Base-by-base conservation (phyloP, 805 yeast species). In the Cyberlindnera sargentensis region DNA sequence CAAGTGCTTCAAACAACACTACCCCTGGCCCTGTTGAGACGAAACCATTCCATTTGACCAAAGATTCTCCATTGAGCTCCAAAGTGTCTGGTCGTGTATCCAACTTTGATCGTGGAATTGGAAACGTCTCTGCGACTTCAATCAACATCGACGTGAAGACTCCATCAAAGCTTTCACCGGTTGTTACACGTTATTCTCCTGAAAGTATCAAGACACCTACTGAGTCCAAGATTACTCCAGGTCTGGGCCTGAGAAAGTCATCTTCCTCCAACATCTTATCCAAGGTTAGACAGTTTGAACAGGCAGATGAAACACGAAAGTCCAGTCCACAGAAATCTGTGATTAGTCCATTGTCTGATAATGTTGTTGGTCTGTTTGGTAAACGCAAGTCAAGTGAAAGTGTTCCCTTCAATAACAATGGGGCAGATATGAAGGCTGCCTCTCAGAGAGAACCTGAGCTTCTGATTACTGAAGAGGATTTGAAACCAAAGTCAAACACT, bases 281-380 rank as follows among this genome's bases (percentile, higher is more conserved):
- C 4, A 56, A 56, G 41, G 60, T 60, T 39, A 62, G 48, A 50
- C 65, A 60, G 38, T 58, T 56, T 43, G 66, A 58, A 33, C 57
- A 53, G 36, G 58, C 51, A 37, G 48, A 30, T 4, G 31, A 37
- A 3, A 39, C 46, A 2, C 48, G 48, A n/a, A 34, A 29, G n/a
- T 38, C 48, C 20, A 39, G 15, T n/a, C 31, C 53, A 4, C 48
- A 43, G 42, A 53, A 51, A 24, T 44, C 53, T 3, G 28, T 45
- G 10, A 42, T 50, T 6, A 55, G 53, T 36, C 56, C 56, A 3
- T 42, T 56, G 8, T 47, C 54, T 29, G 53, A 50, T 9, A 46
- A 48, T 4, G 44, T 48, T 15, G 45, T 56, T 20, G 52, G 47
- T 23, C 44, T 55, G 11, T 49, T 51, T 44, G 55, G 58, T 3